These are phyloP conservation scores for Coix lacrymajobi DNA, from an alignment of 176 grass and related monocot genomes.

Conservation along the genomic window DNA sequence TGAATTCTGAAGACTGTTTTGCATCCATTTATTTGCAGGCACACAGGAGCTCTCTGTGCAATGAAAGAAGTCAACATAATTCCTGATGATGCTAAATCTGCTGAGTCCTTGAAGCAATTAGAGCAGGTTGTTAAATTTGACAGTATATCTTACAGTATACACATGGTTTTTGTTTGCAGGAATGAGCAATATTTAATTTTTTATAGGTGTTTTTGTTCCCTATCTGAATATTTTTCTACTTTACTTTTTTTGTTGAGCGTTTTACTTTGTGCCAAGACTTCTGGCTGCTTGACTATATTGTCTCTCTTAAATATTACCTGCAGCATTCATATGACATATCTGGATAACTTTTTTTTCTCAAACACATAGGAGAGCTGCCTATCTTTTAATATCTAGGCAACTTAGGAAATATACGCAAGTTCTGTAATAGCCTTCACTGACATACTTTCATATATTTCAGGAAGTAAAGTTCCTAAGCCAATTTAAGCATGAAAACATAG, in stretches of 20 bases:
- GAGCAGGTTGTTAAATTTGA: constrained; percentile 60
- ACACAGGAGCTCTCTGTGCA: constrained; percentile 95
- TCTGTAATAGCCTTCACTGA: constrained; percentile 4
- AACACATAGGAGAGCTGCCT: not conserved
- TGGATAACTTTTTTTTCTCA: not conserved
- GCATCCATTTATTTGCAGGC: constrained; percentile 44
- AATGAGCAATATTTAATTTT: not conserved
- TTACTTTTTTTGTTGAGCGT: not conserved
- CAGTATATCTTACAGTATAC: not conserved
- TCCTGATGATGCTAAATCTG: constrained; percentile 89
- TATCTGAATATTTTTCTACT: constrained; percentile 3
- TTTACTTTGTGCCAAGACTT: not conserved
- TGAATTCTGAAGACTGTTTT: constrained; percentile 16
- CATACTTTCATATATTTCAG: constrained; percentile 53
- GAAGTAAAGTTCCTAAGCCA: constrained; percentile 95
- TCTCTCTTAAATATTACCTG: not conserved
- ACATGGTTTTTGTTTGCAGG: not conserved
- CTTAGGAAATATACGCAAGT: not conserved
- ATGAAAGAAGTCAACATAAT: constrained; percentile 99
- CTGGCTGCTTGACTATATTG: not conserved
- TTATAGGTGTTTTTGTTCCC: not conserved
- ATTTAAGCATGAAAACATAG: constrained; percentile 92
- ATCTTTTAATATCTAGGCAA: not conserved
- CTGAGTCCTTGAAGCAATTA: constrained; percentile 77
- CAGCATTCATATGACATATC: not conserved